Base-by-base conservation (phyloP, 106 monocot species). In the Phalaenopsis equestris region DNA sequence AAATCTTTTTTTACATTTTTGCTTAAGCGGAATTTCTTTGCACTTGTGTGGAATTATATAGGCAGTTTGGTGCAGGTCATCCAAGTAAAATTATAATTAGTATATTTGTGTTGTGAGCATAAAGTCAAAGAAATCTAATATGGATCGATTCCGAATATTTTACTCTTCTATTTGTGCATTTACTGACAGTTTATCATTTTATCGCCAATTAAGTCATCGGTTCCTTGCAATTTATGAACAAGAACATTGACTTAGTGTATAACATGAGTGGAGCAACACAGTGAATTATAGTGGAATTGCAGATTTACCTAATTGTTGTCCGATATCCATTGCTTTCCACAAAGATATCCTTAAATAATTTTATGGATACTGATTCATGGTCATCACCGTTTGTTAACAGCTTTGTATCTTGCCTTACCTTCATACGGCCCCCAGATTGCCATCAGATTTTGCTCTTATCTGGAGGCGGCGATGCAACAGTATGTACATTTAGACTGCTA, bases 391-490 rank as follows among this genome's bases (percentile, higher is more conserved):
- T 1, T 82, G 46, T 75, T 83, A 41, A 78, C 94, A 98, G 97
- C 79, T 98, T 90, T 84, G 92, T 98, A 46, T 90, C 97, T 41
- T 92, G 92, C 80, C 80, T 98, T 65, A 80, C 92, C 11, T 98
- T 98, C 87, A 76, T 81, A 48, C 72, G 75, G 73, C 81, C 89
- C 78, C 68, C 55, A 47, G 84, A 88, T 77, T 82, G 73, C 37
- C 79, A 47, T 46, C 73, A 77, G 10, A 88, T 87, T 5, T 84
- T 89, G 73, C 90, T 98, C 75, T 68, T 98, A 80, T 98, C 97
- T 65, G 97, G 97, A 68, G 79, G 97, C 79, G 97, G 97, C 82
- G 97, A 98, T 88, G 89, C 89, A 86, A 98, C 97, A 81, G 97
- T 98, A 84, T 72, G 90, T 91, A 80, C 77, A 80, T 42, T 48